Base-by-base conservation (phyloP, 257 asterid genomes). In the Gentiana macrophylla region DNA sequence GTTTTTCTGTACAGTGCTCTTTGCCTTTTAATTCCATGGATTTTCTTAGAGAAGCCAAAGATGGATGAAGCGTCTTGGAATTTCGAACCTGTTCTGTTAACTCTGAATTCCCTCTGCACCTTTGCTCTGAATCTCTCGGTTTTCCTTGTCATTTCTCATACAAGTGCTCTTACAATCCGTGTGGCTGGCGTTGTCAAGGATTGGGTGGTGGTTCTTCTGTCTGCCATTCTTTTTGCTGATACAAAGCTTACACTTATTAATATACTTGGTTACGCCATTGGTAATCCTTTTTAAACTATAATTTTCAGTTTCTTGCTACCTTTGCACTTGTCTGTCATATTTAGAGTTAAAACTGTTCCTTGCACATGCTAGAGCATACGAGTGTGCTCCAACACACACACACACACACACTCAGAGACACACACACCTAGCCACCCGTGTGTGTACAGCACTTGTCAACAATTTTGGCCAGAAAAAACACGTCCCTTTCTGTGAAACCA, bases 151-250 rank as follows among this genome's bases (percentile, higher is more conserved):
- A 92, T 92, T 61, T 80, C 95, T 7, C 93, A 85, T 56, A 92
- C 97, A 24, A 92, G 98, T 80, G 98, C 98, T 62, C 79, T 92
- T 75, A 92, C 98, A 56, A 92, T 92, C 59, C 98, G 98, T 53
- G 95, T 92, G 61, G 98, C 98, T 64, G 98, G 98, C 52, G 99
- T 92, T 35, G 97, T 92, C 67, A 92, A 92, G 77, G 99, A 92
- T 68, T 92, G 99, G 99, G 95, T 88, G 64, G 97, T 92, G 12
- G 97, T 92, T 64, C 77, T 92, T 43, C 70, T 92, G 50, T 92
- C 98, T 7, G 98, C 98, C 10, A 72, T 88, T 68, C 80, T 92
- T 61, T 92, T 88, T 67, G 97, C 97, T 5, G 98, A 92, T 74
- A 72, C 95, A 1, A 92, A 82, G 65, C 78, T 92, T 60, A 85